Evolutionary conservation across 2,329 filamentous ascomycete species (phyloP).

Genomic region (Ilyonectria mors-panacis): DNA sequence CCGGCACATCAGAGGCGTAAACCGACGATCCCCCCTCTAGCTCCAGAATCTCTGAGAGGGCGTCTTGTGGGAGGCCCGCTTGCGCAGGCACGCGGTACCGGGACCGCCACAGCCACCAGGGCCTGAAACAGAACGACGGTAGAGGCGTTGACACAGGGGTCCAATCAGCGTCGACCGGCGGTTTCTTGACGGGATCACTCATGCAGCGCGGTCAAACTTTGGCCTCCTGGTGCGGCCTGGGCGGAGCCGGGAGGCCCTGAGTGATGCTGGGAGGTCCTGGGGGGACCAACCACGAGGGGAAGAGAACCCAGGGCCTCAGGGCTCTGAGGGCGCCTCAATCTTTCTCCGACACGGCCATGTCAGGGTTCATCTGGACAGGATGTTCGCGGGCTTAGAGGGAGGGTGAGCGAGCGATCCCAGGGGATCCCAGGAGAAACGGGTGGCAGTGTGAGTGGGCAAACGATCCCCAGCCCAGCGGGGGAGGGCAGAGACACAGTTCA

Average conservation of each 20-base stretch:
- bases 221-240: slow-evolving; percentile 19
- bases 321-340: slow-evolving; percentile 35
- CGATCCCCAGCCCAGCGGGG: not conserved
- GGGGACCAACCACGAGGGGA: slow-evolving; percentile 30
- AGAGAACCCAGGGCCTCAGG: slow-evolving; percentile 11
- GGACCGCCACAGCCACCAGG: slow-evolving; percentile 27
- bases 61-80: slow-evolving; percentile 34
- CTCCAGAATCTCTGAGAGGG: slow-evolving; percentile 21
- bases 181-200: slow-evolving; percentile 34
- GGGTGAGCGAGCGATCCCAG: not conserved
- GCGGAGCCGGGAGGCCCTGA: slow-evolving; percentile 25
- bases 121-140: slow-evolving; percentile 46
- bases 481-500: slow-evolving; percentile 21
- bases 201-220: slow-evolving; percentile 33
- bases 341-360: slow-evolving; percentile 38
- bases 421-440: slow-evolving; percentile 18
- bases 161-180: slow-evolving; percentile 28
- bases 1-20: slow-evolving; percentile 7
- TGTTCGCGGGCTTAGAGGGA: not conserved
- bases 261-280: slow-evolving; percentile 7
- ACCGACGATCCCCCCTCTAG: slow-evolving; percentile 20
- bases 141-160: slow-evolving; percentile 30
- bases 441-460: not conserved
- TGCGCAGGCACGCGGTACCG: slow-evolving; percentile 34
- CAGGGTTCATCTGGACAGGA: slow-evolving; percentile 25